These are phyloP conservation scores for Macrophomina phaseolina DNA, from an alignment of 2,329 filamentous ascomycete genomes.

Conservation along the genomic window DNA sequence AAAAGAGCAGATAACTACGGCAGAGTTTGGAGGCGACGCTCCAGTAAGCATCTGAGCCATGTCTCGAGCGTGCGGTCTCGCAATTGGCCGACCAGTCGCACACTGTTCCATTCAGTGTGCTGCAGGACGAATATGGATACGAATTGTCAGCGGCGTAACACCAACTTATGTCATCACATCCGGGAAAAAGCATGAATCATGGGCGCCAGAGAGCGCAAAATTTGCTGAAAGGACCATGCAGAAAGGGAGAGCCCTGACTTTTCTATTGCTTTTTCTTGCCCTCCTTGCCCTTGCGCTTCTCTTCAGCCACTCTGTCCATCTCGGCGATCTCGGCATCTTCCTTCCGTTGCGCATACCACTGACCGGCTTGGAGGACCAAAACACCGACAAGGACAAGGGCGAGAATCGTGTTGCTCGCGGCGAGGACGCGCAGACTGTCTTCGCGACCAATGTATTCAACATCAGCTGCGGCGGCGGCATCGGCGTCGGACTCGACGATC, in stretches of 20 bases:
- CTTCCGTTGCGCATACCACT: constrained; percentile 98
- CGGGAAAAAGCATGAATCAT: neutral
- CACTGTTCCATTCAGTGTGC: neutral
- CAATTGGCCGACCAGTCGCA: too few species aligned
- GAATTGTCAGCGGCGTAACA: neutral
- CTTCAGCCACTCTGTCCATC: constrained; percentile 61
- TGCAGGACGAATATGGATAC: too few species aligned
- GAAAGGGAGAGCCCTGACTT: neutral
- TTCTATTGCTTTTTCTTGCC: constrained; percentile 36
- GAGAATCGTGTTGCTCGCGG: constrained; percentile 94
- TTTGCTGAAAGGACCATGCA: neutral
- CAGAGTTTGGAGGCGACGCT: too few species aligned
- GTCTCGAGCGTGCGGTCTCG: too few species aligned
- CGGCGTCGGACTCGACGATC: constrained; percentile 41
- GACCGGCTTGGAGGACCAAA: constrained; percentile 88
- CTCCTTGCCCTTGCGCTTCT: constrained; percentile 52
- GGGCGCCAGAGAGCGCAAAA: neutral
- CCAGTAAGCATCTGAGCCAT: too few species aligned
- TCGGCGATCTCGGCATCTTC: constrained; percentile 79
- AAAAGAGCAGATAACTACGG: too few species aligned
- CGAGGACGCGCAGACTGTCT: constrained; percentile 87
- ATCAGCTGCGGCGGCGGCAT: constrained; percentile 43
- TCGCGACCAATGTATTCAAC: constrained; percentile 76
- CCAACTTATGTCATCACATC: neutral
- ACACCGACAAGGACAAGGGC: constrained; percentile 92